Evolutionary conservation across 108 stramenopile genomes (phyloP).

Genomic region (Phaeodactylum tricornutum): DNA sequence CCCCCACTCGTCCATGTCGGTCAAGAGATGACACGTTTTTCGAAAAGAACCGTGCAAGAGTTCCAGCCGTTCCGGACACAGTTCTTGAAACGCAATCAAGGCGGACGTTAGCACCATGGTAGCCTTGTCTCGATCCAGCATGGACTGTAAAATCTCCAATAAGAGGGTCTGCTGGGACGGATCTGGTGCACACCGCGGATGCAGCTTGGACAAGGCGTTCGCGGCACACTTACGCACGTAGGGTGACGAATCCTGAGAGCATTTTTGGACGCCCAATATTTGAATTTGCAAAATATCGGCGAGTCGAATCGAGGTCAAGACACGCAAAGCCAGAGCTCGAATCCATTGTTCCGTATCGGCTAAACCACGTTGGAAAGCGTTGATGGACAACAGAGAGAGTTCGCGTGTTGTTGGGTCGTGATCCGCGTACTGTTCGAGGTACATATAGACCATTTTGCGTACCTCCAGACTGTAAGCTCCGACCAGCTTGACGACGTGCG

Average conservation of each 20-base stretch:
- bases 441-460: slow-evolving; percentile 99
- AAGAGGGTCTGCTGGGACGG: slow-evolving; percentile 34
- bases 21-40: slow-evolving; percentile 92
- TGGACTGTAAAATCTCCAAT: slow-evolving; percentile 38
- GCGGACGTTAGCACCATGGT: slow-evolving; percentile 95
- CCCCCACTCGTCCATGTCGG: slow-evolving; percentile 99
- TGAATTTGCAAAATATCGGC: slow-evolving; percentile 97
- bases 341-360: slow-evolving; percentile 88
- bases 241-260: slow-evolving; percentile 82
- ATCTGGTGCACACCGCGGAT: slow-evolving; percentile 51
- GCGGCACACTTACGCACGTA: slow-evolving; percentile 98
- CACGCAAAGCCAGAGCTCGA: slow-evolving; percentile 93
- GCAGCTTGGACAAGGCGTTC: slow-evolving; percentile 87
- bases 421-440: slow-evolving; percentile 89
- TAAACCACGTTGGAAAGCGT: slow-evolving; percentile 95
- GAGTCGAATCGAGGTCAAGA: slow-evolving; percentile 92
- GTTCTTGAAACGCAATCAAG: slow-evolving; percentile 84
- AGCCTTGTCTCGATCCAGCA: slow-evolving; percentile 68
- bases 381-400: slow-evolving; percentile 89
- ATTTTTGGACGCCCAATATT: slow-evolving; percentile 92
- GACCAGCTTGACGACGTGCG: slow-evolving; percentile 93
- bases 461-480: slow-evolving; percentile 86
- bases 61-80: slow-evolving; percentile 86
- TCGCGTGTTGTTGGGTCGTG: slow-evolving; percentile 88
- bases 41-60: slow-evolving; percentile 88